Evolutionary conservation across 2,329 filamentous ascomycete genomes (phyloP), one percentile per base, ranked within the genome.

Genomic region (Cladophialophora psammophila): DNA sequence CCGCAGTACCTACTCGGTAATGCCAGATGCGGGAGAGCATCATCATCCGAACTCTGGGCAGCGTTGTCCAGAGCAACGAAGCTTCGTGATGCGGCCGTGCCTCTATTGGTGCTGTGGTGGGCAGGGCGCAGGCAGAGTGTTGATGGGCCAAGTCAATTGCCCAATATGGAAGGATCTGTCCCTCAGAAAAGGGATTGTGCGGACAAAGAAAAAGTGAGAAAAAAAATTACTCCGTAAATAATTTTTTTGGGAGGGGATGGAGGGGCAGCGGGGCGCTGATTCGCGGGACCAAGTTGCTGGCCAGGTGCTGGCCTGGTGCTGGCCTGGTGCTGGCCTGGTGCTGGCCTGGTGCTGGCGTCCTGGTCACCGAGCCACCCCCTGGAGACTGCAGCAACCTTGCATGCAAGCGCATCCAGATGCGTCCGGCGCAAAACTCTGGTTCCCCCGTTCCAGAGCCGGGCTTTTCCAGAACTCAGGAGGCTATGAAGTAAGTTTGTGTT

Each of bases 381-480:
- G 63, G 56, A 65, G 63, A 45, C 35, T 61, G 57, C 63, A 65
- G 63, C 57, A 26, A 55, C 42, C 48, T 60, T 61, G 20, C 34
- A 54, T 54, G 10, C 59, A 40, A 61, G 32, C 18, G 59, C 59
- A 54, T 61, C 59, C 59, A 61, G 42, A 34, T 35, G 59, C 34
- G 34, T 53, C 48, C 59, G 59, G 59, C 26, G 32, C 13, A 48
- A 40, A 40, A 61, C 32, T 15, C 35, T 52, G 32, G 7, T 5
- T 45, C 35, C 20, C 5, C 15, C 18, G 18, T 12, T 15, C n/a
- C 31, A 34, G 12, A 36, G 31, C 52, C 31, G 52, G 52, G 20
- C 31, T 26, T 57, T 57, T 57, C 55, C 32, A 31, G 45, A 40
- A 61, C 3, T 50, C 9, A 26, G 26, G 45, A 20, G 18, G 45